These are phyloP conservation scores for Royoungia palumana DNA, from an alignment of 768 basidiomycete species.

Conservation along the genomic window DNA sequence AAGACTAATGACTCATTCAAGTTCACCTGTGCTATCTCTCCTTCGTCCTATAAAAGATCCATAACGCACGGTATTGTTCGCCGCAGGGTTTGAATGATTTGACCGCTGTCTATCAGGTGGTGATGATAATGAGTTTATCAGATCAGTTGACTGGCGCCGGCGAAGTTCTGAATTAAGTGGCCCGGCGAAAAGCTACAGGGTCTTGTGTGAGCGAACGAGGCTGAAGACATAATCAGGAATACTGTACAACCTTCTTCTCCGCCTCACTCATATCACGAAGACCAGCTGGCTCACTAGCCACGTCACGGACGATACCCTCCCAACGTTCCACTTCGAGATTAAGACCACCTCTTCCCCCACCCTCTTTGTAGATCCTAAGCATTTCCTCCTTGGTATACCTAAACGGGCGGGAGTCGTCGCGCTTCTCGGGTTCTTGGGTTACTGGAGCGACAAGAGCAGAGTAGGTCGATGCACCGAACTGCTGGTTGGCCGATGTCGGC, in stretches of 20 bases:
- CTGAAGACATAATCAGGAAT: slow-evolving; percentile 7
- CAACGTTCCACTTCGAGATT: slow-evolving; percentile 85
- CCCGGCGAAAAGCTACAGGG: slow-evolving; percentile 69
- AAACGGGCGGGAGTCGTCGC: slow-evolving; percentile 74
- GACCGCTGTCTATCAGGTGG: slow-evolving; percentile 60
- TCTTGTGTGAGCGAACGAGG: slow-evolving; percentile 28
- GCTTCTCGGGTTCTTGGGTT: slow-evolving; percentile 51
- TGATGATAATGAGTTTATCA: slow-evolving; percentile 56
- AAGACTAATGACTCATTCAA: not conserved
- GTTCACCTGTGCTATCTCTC: slow-evolving; percentile 66
- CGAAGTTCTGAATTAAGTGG: slow-evolving; percentile 83
- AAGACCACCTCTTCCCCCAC: slow-evolving; percentile 66
- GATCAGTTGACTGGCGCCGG: slow-evolving; percentile 78
- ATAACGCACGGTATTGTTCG: slow-evolving; percentile 58
- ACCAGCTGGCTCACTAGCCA: slow-evolving; percentile 65
- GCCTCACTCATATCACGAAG: slow-evolving; percentile 76
- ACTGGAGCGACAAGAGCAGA: slow-evolving; percentile 48
- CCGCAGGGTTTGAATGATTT: slow-evolving; percentile 45
- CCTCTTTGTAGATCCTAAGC: slow-evolving; percentile 79
- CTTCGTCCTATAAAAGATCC: slow-evolving; percentile 55
- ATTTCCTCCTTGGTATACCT: slow-evolving; percentile 84
- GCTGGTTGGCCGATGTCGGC: slow-evolving; percentile 37
- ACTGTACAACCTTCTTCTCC: slow-evolving; percentile 77
- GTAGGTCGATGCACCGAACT: slow-evolving; percentile 69
- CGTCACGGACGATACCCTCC: slow-evolving; percentile 84